Conservation (phyloP, 192 early-diverging fungal species). For the Tieghemiomyces parasiticus region DNA sequence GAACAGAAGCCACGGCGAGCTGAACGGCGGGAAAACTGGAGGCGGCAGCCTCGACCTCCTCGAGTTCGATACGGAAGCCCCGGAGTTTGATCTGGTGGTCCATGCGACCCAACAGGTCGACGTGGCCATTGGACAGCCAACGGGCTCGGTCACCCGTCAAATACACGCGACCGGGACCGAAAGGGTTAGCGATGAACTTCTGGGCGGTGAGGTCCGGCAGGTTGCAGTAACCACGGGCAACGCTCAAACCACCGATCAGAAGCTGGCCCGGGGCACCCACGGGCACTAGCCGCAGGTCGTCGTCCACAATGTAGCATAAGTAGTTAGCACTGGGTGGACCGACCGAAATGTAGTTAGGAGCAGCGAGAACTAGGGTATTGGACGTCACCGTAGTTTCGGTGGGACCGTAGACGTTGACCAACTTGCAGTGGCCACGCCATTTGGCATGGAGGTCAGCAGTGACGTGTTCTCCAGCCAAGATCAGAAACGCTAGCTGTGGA, state of each 20-base stretch:
- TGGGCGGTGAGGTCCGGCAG: conserved; percentile 17
- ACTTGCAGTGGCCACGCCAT: no score
- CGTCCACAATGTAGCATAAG: conserved; percentile 16
- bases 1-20: conserved; percentile 12
- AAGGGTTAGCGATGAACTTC: conserved; percentile 22
- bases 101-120: conserved; percentile 16
- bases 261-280: conserved; percentile 20
- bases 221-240: conserved; percentile 22
- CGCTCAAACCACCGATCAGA: conserved; percentile 15
- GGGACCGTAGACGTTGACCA: no score
- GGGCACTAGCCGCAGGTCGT: conserved; percentile 9
- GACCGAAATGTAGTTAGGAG: conserved; percentile 12
- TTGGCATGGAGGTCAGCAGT: no score
- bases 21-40: conserved; percentile 11
- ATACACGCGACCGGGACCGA: conserved; percentile 16
- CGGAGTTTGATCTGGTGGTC: conserved; percentile 22
- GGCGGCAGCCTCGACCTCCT: conserved; percentile 15
- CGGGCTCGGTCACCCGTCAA: conserved; percentile 17
- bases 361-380: no score
- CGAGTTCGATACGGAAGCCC: conserved; percentile 18
- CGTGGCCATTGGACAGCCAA: conserved; percentile 17
- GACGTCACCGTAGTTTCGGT: no score
- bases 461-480: no score
- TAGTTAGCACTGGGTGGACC: conserved; percentile 14
- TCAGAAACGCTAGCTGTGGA: no score